Base-by-base conservation (phyloP, 164 flowering plant species). In the Liriodendron chinense region DNA sequence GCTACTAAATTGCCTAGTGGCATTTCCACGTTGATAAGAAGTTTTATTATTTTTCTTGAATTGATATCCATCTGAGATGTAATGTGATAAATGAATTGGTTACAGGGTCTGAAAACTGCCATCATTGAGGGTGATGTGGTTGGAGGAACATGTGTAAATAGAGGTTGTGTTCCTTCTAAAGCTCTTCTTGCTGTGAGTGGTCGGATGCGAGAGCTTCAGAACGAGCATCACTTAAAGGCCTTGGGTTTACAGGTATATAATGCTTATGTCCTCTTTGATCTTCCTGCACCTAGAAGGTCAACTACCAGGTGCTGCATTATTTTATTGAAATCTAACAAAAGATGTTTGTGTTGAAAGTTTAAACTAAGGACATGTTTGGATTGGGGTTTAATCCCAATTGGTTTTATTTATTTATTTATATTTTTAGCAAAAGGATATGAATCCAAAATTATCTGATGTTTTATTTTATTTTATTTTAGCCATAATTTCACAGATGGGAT, bases 141-240 rank as follows among this genome's bases (percentile, higher is more conserved):
- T 67, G 99, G 99, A 47, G 99, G 98, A 75, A 96, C 99, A 34
- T 96, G 98, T 85, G 99, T 96, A 4, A 96, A 96, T 81, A 87
- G 99, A 83, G 99, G 99, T 14, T 96, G 99, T 87, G 99, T 96
- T 78, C 99, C 98, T 79, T 96, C 98, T 7, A 96, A 96, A 81
- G 98, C 99, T 72, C 94, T 96, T 77, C 90, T 96, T 64, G 98
- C 99, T 77, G 97, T 94, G 6, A 96, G 98, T 81, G 98, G 98
- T 25, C 86, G 98, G 75, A 91, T 94, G 99, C 90, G 99, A 47
- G 98, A 96, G 80, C 88, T 94, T 83, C 96, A 93, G 82, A 91
- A 76, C 76, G 97, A 94, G 75, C 94, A 92, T 77, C 99, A 96
- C 78, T 80, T 96, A 88, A 96, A 93, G 85, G 85, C 98, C 69